These are phyloP conservation scores for Jamesozyma rosinii DNA, from an alignment of 805 yeast species.

Conservation along the genomic window DNA sequence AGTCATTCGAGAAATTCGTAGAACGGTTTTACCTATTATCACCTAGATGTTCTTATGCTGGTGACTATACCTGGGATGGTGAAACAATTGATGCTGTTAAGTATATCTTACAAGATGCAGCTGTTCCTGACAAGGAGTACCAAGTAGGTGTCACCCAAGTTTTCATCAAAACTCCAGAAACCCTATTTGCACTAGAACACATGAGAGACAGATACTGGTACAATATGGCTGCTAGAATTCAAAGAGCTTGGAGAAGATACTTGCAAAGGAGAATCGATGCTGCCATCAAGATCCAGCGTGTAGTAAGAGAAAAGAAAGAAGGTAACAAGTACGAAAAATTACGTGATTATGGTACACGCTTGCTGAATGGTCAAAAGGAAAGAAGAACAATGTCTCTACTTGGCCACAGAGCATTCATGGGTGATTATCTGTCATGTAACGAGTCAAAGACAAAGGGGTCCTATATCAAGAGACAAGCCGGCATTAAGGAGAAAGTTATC, in stretches of 20 bases:
- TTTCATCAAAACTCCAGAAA: conserved; percentile 93
- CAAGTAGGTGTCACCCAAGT: conserved; percentile 90
- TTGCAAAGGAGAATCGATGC: conserved; percentile 75
- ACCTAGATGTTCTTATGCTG: conserved; percentile 86
- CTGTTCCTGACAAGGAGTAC: conserved; percentile 70
- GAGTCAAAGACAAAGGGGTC: conserved; percentile 68
- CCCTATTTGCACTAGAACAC: conserved; percentile 87
- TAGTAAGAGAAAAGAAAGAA: conserved; percentile 71
- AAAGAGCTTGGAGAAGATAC: conserved; percentile 90
- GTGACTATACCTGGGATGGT: conserved; percentile 60
- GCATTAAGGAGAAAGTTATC: conserved; percentile 58
- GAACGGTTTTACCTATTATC: conserved; percentile 87
- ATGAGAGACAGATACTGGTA: conserved; percentile 97
- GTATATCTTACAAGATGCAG: conserved; percentile 46
- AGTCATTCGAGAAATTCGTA: conserved; percentile 90
- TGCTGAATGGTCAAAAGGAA: conserved; percentile 70
- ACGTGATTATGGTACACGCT: conserved; percentile 70
- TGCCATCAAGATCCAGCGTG: conserved; percentile 69
- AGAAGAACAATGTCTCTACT: conserved; percentile 80
- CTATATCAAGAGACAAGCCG: conserved; percentile 58
- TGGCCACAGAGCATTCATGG: conserved; percentile 83
- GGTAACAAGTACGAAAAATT: conserved; percentile 77
- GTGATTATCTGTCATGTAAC: conserved; percentile 88
- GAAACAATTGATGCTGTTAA: conserved; percentile 46
- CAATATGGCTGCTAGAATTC: conserved; percentile 94